Evolutionary conservation across 768 basidiomycete genomes (phyloP).

Genomic region (Rhizopogon vinicolor): DNA sequence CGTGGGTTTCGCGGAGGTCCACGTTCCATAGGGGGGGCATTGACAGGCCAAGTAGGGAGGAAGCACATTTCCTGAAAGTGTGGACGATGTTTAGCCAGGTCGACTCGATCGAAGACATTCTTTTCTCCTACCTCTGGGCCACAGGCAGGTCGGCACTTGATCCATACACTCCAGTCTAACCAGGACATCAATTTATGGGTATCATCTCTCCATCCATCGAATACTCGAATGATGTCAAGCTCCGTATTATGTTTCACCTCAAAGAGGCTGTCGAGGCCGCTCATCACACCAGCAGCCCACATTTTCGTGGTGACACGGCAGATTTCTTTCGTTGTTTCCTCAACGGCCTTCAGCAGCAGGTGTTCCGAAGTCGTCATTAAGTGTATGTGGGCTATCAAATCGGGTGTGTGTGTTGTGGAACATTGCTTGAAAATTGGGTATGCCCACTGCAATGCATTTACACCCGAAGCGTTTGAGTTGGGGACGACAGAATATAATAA

Average conservation of each 20-base stretch:
- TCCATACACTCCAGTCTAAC: conserved; percentile 19
- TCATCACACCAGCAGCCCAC: conserved; percentile 3
- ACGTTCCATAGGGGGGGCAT: neutral
- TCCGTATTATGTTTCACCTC: neutral
- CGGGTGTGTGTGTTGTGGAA: conserved; percentile 24
- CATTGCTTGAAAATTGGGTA: conserved; percentile 25
- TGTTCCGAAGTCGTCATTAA: conserved; percentile 24
- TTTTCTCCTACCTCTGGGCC: conserved; percentile 9
- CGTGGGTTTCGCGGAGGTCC: neutral
- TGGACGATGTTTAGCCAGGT: neutral
- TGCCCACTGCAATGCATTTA: conserved; percentile 19
- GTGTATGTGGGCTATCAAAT: conserved; percentile 5
- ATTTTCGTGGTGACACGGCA: conserved; percentile 28
- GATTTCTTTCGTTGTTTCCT: conserved; percentile 37
- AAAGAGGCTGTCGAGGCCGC: conserved; percentile 5
- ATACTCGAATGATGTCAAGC: neutral
- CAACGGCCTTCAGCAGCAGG: conserved; percentile 20
- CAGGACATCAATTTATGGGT: conserved; percentile 10
- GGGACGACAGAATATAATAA: conserved; percentile 2
- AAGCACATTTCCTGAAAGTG: conserved; percentile 18
- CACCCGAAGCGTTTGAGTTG: neutral
- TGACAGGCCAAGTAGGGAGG: conserved; percentile 18
- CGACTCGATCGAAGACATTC: neutral
- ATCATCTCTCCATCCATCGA: conserved; percentile 6
- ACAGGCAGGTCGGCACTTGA: conserved; percentile 13